A percentile compares a stretch with the other conserved stretches of the same genome.
Conservation (phyloP, 176 grass and related monocot genomes). For the Bromus sterilis region DNA sequence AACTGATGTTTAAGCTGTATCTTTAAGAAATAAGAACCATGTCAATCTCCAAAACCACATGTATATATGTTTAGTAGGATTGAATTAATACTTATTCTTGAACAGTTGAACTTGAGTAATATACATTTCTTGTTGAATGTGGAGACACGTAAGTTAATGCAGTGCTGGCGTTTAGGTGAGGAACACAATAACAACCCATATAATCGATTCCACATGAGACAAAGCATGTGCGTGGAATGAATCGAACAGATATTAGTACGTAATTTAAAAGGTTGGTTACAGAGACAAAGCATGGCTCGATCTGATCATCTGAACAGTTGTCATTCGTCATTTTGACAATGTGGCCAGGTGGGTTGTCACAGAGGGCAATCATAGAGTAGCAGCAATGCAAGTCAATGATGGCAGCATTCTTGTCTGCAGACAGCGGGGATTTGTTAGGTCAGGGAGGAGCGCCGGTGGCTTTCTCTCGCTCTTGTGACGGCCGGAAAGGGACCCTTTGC, state of each 20-base stretch:
- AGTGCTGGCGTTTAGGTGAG: not conserved
- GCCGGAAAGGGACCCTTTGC: not conserved
- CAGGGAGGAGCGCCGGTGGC: not conserved
- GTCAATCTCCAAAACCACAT: too few species aligned
- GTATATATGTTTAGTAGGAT: too few species aligned
- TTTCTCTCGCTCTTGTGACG: not conserved
- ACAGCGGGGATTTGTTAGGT: not conserved
- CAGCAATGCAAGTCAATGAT: not conserved
- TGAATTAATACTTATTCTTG: too few species aligned
- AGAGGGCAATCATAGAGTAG: not conserved
- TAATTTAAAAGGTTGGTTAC: not conserved
- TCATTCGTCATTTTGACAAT: not conserved
- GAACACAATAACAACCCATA: not conserved
- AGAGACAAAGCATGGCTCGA: not conserved
- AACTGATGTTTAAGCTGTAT: not conserved
- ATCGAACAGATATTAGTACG: not conserved
- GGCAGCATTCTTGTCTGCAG: not conserved
- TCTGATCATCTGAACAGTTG: not conserved
- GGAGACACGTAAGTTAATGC: not conserved
- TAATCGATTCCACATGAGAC: not conserved
- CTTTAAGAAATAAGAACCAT: not conserved
- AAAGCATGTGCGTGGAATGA: not conserved
- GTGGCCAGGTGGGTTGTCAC: not conserved
- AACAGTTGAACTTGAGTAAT: too few species aligned
- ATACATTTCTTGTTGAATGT: not conserved